Evolutionary conservation across 169 alveolate genomes (phyloP), one percentile per base, ranked within the genome.

Genomic region (Eimeria acervulina): DNA sequence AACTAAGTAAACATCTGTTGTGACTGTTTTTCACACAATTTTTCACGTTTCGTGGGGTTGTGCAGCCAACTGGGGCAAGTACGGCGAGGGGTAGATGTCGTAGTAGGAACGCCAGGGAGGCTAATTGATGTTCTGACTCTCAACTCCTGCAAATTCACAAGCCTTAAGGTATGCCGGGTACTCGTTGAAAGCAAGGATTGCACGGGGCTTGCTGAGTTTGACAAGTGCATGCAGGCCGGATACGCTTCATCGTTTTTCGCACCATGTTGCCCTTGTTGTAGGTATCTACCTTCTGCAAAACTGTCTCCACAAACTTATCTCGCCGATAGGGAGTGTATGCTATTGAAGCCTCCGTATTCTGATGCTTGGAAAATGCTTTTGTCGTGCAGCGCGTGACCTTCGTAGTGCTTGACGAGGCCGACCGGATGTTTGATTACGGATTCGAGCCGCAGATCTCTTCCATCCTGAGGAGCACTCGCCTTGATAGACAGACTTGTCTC

Each of bases 361-460:
- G 52, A 2, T 72, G 12, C 52, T 1, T 28, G 80, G 23, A 2
- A 36, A 72, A 47, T 78, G 44, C 42, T 23, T 36, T 36, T 28
- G n/a, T 98, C 66, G 99, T 98, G 97, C 98, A 99, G 99, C 99
- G 99, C 10, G 99, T 99, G 97, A 95, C 95, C 36, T 95, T 95
- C 90, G 90, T 92, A 31, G 97, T 95, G 42, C 85, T 95, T 33
- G 97, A 95, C 87, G 97, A 95, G 87, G 97, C 97, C 52, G 97
- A 95, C 80, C 93, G 97, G 19, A 95, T 95, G 97, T 91, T 95
- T 38, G 95, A 90, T 89, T 87, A 89, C 72, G 97, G 97, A 19
- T 90, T 95, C 92, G 99, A 99, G 97, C 99, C 99, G 76, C 99
- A 99, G 97, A 99, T 99, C 6, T 95, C 97, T 10, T 98, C 98